A percentile compares a stretch with the other conserved stretches of the same genome.
phyloP scores from a whole-genome alignment of 495 filamentous ascomycete species.

The Ascodesmis nigricans region DNA sequence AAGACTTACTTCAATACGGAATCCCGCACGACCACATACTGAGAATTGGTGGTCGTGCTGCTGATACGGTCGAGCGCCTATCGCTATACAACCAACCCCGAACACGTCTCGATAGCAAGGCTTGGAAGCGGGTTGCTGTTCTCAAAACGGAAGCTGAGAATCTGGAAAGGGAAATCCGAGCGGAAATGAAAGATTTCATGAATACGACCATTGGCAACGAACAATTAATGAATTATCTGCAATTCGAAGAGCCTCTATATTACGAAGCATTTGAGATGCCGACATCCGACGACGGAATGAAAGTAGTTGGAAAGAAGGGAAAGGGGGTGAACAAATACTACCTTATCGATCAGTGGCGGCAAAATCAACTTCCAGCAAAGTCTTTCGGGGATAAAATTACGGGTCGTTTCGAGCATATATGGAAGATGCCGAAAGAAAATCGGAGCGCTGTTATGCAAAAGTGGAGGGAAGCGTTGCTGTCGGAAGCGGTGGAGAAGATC shows the following conservation, averaged over 20 bases:
- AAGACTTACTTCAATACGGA: constrained; percentile 37
- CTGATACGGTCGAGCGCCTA: constrained; percentile 27
- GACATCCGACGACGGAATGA: constrained; percentile 25
- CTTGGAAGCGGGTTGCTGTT: neutral
- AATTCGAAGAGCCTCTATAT: constrained; percentile 31
- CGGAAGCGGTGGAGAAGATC: constrained; percentile 29
- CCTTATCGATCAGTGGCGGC: constrained; percentile 35
- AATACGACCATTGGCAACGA: neutral
- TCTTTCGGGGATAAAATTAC: constrained; percentile 22
- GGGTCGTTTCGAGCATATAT: constrained; percentile 25
- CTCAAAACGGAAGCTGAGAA: constrained; percentile 1
- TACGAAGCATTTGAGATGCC: constrained; percentile 36
- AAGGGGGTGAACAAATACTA: constrained; percentile 29
- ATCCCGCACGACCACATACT: constrained; percentile 35
- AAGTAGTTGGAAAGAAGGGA: constrained; percentile 26
- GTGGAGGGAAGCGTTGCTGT: constrained; percentile 32
- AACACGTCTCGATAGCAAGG: neutral
- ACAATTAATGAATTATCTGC: constrained; percentile 37
- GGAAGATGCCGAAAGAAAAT: constrained; percentile 28
- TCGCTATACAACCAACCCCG: constrained; percentile 3
- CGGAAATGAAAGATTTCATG: neutral
- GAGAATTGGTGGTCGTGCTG: constrained; percentile 43
- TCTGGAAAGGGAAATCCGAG: neutral
- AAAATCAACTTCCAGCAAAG: constrained; percentile 28
- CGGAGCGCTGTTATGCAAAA: constrained; percentile 22